Evolutionary conservation across 768 basidiomycete genomes (phyloP), one percentile per base, ranked within the genome.

Genomic region (Mrakia gelida): DNA sequence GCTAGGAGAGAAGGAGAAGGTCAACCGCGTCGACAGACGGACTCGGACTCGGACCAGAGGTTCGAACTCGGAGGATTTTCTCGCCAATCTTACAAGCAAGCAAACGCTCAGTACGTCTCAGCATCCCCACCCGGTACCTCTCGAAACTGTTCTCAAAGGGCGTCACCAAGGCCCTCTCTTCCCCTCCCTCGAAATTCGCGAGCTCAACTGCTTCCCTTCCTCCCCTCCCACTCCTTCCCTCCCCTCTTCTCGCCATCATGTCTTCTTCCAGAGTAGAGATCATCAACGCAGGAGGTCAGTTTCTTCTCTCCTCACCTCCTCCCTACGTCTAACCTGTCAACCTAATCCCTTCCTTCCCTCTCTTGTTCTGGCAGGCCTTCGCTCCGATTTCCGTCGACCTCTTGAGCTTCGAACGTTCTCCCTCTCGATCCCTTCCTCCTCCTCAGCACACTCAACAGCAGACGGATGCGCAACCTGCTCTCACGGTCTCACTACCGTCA

Each of bases 351-450:
- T 34, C 23, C 74, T 30, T 34, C n/a, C 43, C 7, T 32, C 54
- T 2, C 16, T 38, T n/a, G 81, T 81, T 13, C 71, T 80, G 0
- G 77, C 80, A 32, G 79, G 82, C 21, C 92, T 92, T 82, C 92
- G 96, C 79, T 94, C 94, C 38, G 96, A 98, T 84, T 93, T 93
- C 65, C 89, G 96, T 67, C 88, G 91, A n/a, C 95, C 95, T 78
- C 93, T 91, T 85, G 96, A 98, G 83, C 87, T 98, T 45, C 90
- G 96, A 72, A 89, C 91, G 79, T 88, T 95, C 79, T 86, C 87
- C 70, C 92, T 97, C 84, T 89, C 92, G 82, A 89, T 97, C 70
- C 87, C 90, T 6, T 52, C 78, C 9, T 30, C 78, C 15, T 21
- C 74, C 3, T 34, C 74, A 6, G 23, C 63, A 21, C 16, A 21